Base-by-base conservation (phyloP, 495 filamentous ascomycete genomes). In the Neurospora pannonica region DNA sequence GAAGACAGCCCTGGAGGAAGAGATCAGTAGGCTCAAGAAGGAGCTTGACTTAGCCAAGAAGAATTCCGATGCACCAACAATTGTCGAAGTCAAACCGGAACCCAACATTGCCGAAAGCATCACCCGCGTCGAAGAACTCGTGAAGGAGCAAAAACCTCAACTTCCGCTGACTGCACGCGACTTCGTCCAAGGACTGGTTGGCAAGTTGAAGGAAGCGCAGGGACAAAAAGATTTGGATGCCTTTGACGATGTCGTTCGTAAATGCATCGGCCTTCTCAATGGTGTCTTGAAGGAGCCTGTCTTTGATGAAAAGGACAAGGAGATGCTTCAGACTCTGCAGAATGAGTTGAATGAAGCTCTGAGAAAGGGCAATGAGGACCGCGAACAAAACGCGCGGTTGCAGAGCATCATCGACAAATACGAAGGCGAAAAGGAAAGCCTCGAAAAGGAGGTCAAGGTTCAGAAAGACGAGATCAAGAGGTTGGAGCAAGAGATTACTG, bases 401-500 rank as follows among this genome's bases (percentile, higher is more conserved):
- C n/a, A 21, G 19, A 28, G 39, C 21, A 42, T 73, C 11, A 13
- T 19, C 9, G 6, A 69, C 34, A 24, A 71, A 31, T 39, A 38
- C 54, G 54, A 67, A 31, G 21, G 40, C 8, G 28, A 71, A 24
- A 54, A 73, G 38, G 31, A 11, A 69, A 11, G 34, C 9, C 54
- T 69, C 7, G 28, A 42, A 13, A 19, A 21, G 4, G 24, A 71
- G 48, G 15, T 67, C 17, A 40, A 75, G 39, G 54, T 60, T 17
- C 72, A 76, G 19, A 75, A 46, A 28, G 60, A 72, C 3, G 71
- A 75, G 34, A 46, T 75, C 13, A 31, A 70, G 17, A 38, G 38
- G 38, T 38, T 70, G 24, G 46, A 75, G 67, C 70, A 72, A 34
- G 31, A 69, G 3, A 67, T 67, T 3, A 31, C 31, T 3, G 28